Conservation (phyloP, 2,329 filamentous ascomycete species). For the Penicillium concentricum region DNA sequence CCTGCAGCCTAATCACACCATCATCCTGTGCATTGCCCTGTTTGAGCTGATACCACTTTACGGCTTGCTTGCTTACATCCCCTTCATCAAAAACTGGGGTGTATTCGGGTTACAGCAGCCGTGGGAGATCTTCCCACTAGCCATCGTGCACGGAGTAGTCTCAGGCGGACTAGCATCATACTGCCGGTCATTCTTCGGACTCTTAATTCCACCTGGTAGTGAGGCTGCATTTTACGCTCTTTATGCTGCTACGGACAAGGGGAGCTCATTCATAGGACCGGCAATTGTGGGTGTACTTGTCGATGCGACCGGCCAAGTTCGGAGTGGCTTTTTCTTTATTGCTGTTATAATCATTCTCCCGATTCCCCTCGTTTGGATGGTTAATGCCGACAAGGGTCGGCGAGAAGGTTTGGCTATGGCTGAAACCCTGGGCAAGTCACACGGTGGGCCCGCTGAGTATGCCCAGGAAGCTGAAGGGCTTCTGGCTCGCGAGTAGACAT, state of each 20-base stretch:
- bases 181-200: constrained; percentile 81
- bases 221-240: constrained; percentile 92
- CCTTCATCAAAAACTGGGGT: constrained; percentile 69
- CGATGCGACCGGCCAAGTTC: constrained; percentile 70
- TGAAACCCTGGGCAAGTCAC: constrained; percentile 21
- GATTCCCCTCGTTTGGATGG: constrained; percentile 74
- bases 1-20: constrained; percentile 75
- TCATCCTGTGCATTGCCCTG: constrained; percentile 78
- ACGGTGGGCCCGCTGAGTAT: constrained; percentile 11
- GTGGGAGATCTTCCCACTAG: constrained; percentile 91
- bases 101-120: constrained; percentile 78
- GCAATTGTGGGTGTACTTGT: constrained; percentile 87
- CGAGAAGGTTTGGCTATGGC: constrained; percentile 35
- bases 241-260: constrained; percentile 94
- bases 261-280: constrained; percentile 83
- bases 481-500: constrained; percentile 15
- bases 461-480: constrained; percentile 32
- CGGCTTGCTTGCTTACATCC: constrained; percentile 78
- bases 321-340: constrained; percentile 85
- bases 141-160: constrained; percentile 81
- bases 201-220: constrained; percentile 83
- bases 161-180: constrained; percentile 82
- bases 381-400: constrained; percentile 48
- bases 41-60: constrained; percentile 93
- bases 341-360: constrained; percentile 76